Evolutionary conservation across 2,329 filamentous ascomycete genomes (phyloP), one percentile per base, ranked within the genome.

Genomic region (Ceratocystis harringtonii): DNA sequence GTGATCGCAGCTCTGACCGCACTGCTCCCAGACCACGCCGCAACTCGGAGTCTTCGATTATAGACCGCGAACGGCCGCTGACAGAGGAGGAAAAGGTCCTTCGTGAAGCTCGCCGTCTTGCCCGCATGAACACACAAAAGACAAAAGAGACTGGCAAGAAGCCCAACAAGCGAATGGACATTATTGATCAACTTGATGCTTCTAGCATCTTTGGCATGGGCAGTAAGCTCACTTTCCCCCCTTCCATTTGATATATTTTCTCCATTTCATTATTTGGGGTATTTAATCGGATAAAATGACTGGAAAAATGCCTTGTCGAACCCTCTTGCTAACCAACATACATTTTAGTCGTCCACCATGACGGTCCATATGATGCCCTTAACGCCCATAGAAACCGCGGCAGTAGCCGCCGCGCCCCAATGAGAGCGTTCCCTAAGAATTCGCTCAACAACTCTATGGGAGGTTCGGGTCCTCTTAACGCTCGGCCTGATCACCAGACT

Each of bases 121-220:
- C 83, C 65, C 77, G 79, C 61, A 76, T 79, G 69, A 80, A 83
- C 67, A 66, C 66, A 22, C 66, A 66, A 43, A 71, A 72, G 19
- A 69, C 69, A 30, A 73, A 75, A 66, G 80, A 80, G 71, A 79
- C 78, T 69, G 71, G 75, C 10, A 80, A 80, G 66, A 75, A 76
- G 61, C 74, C 76, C 12, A 80, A 76, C 70, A 74, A 78, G 64
- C 81, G 80, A 69, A 76, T 97, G 69, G 94, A 99, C 74, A 83
- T 97, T 58, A 97, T 99, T 71, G 94, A 99, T 77, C 92, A 96
- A 74, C 79, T 99, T 69, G 94, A 97, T 77, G 92, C 94, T 68
- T 96, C 92, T 3, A 92, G 92, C 74, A 95, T 97, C 70, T 96
- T 95, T 73, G 92, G 94, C 66, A 90, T 88, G 71, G 92, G 92